A percentile compares a stretch with the other conserved stretches of the same genome.
These are phyloP conservation scores for Diophrys sp. DNA, from an alignment of 73 alveolate species.

Conservation along the genomic window DNA sequence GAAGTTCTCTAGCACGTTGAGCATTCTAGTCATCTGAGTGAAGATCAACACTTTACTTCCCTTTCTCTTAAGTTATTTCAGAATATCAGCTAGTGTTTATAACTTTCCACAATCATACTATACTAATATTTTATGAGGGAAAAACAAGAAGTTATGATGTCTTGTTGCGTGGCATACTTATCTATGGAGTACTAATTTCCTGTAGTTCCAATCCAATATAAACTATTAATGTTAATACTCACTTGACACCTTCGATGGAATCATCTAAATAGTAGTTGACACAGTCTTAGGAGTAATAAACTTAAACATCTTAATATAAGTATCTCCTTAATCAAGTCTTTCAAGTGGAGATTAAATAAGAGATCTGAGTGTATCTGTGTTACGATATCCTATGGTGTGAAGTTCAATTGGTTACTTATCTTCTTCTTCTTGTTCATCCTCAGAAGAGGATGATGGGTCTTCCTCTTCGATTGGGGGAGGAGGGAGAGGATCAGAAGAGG, in stretches of 20 bases:
- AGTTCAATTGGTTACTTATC: background rate
- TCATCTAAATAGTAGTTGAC: background rate
- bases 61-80: constrained; percentile 75
- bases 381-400: background rate
- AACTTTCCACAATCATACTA: constrained; percentile 99
- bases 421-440: background rate
- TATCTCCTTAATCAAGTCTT: background rate
- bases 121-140: constrained; percentile 96
- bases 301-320: background rate
- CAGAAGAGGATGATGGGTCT: background rate
- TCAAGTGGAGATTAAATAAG: background rate
- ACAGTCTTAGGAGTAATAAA: background rate
- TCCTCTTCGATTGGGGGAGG: background rate
- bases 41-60: constrained; percentile 89
- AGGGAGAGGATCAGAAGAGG: background rate
- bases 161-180: constrained; percentile 33
- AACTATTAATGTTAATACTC: background rate
- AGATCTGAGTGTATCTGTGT: background rate
- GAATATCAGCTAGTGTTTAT: constrained; percentile 77
- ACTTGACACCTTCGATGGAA: background rate
- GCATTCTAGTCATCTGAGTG: constrained; percentile 98
- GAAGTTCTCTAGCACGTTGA: constrained; percentile 96
- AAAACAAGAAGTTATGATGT: constrained; percentile 47
- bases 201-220: background rate
- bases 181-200: constrained; percentile 49